A percentile compares a stretch with the other conserved stretches of the same genome.
Conservation (phyloP, 129 eudicot species). For the Artemisia annua region DNA sequence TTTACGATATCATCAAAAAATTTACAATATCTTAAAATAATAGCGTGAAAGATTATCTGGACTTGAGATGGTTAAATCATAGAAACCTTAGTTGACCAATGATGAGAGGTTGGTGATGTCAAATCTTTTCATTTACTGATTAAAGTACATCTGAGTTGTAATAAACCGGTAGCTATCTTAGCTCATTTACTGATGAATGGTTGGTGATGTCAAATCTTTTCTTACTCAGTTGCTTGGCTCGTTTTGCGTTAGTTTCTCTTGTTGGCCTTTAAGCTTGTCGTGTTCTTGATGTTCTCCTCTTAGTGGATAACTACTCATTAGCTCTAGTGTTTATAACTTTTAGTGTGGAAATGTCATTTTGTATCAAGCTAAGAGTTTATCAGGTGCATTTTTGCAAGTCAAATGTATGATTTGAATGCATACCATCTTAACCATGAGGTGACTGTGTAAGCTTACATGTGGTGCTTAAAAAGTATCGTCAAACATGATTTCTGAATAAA, state of each 20-base stretch:
- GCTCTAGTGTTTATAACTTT: neutral
- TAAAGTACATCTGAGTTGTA: neutral
- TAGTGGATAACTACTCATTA: no score
- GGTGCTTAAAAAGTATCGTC: no score
- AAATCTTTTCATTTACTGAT: constrained; percentile 8
- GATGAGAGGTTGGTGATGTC: constrained; percentile 10
- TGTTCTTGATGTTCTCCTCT: no score
- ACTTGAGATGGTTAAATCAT: constrained; percentile 6
- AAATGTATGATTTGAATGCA: neutral
- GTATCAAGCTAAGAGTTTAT: constrained; percentile 9
- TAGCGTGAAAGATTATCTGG: neutral
- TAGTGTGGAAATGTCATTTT: neutral
- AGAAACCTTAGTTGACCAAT: constrained; percentile 1
- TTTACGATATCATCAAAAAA: constrained; percentile 4
- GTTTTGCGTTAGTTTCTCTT: no score
- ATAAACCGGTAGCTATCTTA: neutral
- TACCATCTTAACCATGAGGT: neutral
- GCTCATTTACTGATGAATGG: neutral
- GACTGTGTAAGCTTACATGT: neutral
- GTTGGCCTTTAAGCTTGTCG: no score
- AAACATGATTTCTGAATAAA: neutral
- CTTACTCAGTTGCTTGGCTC: no score
- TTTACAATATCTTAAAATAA: no score
- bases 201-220: no score
- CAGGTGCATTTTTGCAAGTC: constrained; percentile 12